These are phyloP conservation scores for Sequoia sempervirens DNA, from an alignment of 75 land plant species.

Conservation along the genomic window DNA sequence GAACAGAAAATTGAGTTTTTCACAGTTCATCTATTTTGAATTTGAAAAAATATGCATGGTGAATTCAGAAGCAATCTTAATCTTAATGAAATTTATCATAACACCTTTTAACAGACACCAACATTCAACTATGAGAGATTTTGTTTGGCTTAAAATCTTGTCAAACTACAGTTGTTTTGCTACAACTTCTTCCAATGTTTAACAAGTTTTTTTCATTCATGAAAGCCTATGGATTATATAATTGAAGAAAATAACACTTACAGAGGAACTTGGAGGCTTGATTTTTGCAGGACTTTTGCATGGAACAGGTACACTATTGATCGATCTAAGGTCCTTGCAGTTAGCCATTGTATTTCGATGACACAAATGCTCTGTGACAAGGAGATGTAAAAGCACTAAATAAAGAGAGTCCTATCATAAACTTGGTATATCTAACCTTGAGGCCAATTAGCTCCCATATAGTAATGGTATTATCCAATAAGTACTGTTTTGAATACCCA, in stretches of 20 bases:
- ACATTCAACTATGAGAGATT: background rate
- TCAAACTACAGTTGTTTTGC: background rate
- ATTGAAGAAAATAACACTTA: conserved; percentile 2
- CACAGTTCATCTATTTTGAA: too few relatives aligned
- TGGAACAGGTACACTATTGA: background rate
- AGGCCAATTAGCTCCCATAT: background rate
- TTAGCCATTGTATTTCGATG: background rate
- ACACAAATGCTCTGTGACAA: background rate
- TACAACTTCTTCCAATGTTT: background rate
- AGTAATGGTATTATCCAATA: background rate
- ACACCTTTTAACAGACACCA: background rate
- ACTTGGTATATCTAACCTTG: background rate
- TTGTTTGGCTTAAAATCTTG: background rate
- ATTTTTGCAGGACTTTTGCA: conserved; percentile 3
- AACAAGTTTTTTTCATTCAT: background rate
- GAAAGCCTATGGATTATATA: background rate
- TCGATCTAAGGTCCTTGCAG: background rate
- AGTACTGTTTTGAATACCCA: background rate
- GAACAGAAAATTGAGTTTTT: background rate
- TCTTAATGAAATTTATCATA: too few relatives aligned
- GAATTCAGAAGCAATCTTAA: too few relatives aligned
- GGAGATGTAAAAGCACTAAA: background rate
- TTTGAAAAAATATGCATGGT: too few relatives aligned
- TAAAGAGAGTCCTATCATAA: background rate
- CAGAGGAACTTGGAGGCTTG: background rate